Evolutionary conservation across 352 stramenopile genomes (phyloP).

Genomic region (Phytophthora chlamydospora): DNA sequence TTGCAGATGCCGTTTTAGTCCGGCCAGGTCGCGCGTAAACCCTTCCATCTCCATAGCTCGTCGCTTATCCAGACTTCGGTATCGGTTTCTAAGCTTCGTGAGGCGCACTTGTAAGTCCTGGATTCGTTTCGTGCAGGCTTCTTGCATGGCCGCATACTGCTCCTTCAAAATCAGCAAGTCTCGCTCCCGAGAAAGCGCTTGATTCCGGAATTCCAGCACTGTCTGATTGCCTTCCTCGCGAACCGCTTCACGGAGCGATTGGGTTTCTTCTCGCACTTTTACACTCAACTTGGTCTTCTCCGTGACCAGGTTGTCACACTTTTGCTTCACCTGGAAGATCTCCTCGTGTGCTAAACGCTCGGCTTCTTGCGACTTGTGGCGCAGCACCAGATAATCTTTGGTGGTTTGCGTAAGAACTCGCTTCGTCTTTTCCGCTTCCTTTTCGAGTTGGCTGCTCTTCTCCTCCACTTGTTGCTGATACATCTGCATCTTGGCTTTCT

Average conservation of each 20-base stretch:
- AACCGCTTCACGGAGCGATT: conserved; percentile 50
- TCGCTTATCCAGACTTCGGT: conserved; percentile 67
- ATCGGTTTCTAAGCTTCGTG: conserved; percentile 63
- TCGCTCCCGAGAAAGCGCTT: conserved; percentile 63
- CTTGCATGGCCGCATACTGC: conserved; percentile 78
- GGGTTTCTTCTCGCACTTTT: conserved; percentile 52
- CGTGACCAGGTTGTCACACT: conserved; percentile 41
- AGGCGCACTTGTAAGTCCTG: conserved; percentile 73
- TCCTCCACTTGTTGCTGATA: conserved; percentile 44
- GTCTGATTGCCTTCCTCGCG: conserved; percentile 64
- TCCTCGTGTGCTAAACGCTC: conserved; percentile 71
- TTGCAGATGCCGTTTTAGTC: conserved; percentile 69
- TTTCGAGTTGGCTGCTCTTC: conserved; percentile 44
- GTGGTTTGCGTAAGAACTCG: conserved; percentile 70
- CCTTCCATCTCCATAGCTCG: conserved; percentile 87
- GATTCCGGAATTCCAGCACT: conserved; percentile 58
- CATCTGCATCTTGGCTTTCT: conserved; percentile 60
- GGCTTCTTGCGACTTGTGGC: conserved; percentile 67
- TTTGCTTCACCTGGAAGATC: conserved; percentile 44
- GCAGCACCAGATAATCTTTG: conserved; percentile 79
- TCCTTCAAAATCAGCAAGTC: conserved; percentile 78
- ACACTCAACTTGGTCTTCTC: conserved; percentile 51
- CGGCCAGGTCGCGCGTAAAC: conserved; percentile 70
- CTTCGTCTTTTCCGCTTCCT: conserved; percentile 61
- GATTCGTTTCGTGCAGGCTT: conserved; percentile 70